Evolutionary conservation across 2,329 filamentous ascomycete species (phyloP).

Genomic region (Fusarium paranaense): DNA sequence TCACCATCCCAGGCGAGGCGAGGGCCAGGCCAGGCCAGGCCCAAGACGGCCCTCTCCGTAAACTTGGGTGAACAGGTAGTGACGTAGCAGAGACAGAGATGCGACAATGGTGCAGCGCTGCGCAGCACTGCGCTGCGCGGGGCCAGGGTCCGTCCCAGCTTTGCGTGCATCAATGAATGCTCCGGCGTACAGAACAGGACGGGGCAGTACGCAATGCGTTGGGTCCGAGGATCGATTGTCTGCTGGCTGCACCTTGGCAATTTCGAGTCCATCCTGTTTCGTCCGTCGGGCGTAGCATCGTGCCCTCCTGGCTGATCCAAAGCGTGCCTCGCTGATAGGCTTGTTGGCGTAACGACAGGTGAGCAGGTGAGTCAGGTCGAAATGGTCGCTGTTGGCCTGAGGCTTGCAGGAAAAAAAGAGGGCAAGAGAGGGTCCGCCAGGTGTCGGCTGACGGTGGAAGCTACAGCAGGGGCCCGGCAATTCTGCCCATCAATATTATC

Average conservation of each 20-base stretch:
- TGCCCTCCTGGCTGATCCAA: neutral
- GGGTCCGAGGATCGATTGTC: conserved; percentile 12
- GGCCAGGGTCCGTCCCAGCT: neutral
- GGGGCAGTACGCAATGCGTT: neutral
- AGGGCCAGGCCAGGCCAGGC: neutral
- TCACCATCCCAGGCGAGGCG: conserved; percentile 1
- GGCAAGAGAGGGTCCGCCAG: conserved; percentile 14
- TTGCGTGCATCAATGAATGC: neutral
- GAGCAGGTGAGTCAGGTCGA: conserved; percentile 28
- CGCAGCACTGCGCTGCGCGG: neutral
- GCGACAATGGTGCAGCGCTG: neutral
- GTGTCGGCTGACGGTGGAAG: neutral
- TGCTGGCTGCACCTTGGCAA: neutral
- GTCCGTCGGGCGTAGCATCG: conserved; percentile 18
- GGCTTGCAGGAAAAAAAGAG: conserved; percentile 1
- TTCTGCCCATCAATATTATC: conserved; percentile 2
- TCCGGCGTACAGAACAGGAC: conserved; percentile 12
- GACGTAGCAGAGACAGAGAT: conserved; percentile 11
- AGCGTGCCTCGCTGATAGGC: conserved; percentile 1
- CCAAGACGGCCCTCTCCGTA: conserved; percentile 28
- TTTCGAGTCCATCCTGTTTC: neutral
- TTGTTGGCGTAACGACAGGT: conserved; percentile 22
- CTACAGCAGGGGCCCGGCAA: neutral
- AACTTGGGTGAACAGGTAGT: conserved; percentile 21
- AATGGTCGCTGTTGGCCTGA: conserved; percentile 23